phyloP scores from a whole-genome alignment of 2,329 filamentous ascomycete species.

The Fusarium sororula region DNA sequence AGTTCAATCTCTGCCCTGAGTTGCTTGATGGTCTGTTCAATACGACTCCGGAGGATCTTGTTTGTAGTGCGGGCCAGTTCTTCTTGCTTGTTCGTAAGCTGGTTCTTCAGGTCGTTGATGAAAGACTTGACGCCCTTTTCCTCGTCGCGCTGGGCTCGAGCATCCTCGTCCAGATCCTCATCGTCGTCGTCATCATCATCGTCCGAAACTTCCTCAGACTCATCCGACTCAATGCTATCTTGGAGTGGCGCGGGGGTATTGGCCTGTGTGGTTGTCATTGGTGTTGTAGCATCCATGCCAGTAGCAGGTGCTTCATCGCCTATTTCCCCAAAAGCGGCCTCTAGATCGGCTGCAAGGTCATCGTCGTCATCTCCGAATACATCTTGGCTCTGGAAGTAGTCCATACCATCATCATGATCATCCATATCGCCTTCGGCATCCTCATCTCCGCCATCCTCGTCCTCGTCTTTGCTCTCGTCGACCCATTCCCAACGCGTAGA shows the following conservation, averaged over 20 bases:
- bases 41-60: slow-evolving; percentile 59
- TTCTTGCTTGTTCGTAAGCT: slow-evolving; percentile 56
- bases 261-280: slow-evolving; percentile 53
- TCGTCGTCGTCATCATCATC: slow-evolving; percentile 64
- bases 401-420: slow-evolving; percentile 49
- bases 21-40: slow-evolving; percentile 60
- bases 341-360: slow-evolving; percentile 64
- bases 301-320: slow-evolving; percentile 54
- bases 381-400: slow-evolving; percentile 49
- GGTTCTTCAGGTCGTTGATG: slow-evolving; percentile 61
- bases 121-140: slow-evolving; percentile 65
- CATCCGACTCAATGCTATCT: slow-evolving; percentile 55
- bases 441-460: slow-evolving; percentile 59
- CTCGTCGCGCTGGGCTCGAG: slow-evolving; percentile 59
- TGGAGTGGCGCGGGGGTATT: slow-evolving; percentile 57
- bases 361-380: slow-evolving; percentile 52
- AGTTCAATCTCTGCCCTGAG: slow-evolving; percentile 56
- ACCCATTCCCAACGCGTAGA: slow-evolving; percentile 72
- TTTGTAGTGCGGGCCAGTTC: slow-evolving; percentile 56
- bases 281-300: slow-evolving; percentile 56
- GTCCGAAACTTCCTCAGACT: slow-evolving; percentile 50
- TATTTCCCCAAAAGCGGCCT: slow-evolving; percentile 60
- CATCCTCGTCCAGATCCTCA: slow-evolving; percentile 64
- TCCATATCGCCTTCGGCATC: slow-evolving; percentile 60
- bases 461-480: slow-evolving; percentile 60